Base-by-base conservation (phyloP, 2,329 filamentous ascomycete genomes). In the Pyrenochaeta sp. region DNA sequence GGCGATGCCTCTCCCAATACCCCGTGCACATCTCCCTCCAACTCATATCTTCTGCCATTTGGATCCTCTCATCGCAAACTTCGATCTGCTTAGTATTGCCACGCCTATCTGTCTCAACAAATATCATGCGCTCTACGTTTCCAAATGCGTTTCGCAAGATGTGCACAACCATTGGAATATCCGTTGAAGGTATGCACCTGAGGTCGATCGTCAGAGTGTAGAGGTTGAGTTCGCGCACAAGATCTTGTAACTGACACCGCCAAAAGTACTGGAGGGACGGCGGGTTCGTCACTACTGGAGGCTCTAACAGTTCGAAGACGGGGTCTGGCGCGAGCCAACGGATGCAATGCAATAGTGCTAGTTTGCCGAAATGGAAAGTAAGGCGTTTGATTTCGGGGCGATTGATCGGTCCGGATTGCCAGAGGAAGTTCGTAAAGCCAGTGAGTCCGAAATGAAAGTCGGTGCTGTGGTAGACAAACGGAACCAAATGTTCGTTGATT, bases 261-360 rank as follows among this genome's bases (percentile, higher is more conserved):
- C 73, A 76, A 30, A 74, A 68, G 34, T 68, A 67, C 19, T 67
- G 68, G 25, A 75, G 37, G 1, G 58, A 65, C 1, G 43, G 51
- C 3, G 70, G 68, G 1, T 54, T 62, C 2, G 65, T 66, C 27
- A 36, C 50, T 15, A 69, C 63, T 5, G 69, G 68, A 0, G 71
- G 69, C 28, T 71, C 64, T 49, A 76, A 65, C 0, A 75, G 59
- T 5, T 62, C 54, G 40, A 72, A 74, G 6, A 76, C 27, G 1
- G 58, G 54, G 28, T 74, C 72, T 3, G 72, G 69, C 2, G 69
- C 66, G 2, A 74, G 52, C 73, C 73, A 76, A 12, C 73, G 68
- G 7, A 73, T 59, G 36, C 67, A 73, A 34, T 75, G 72, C 9
- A 74, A 51, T 0, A 70, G 50, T 9, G 71, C 71, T 0, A 51